Evolutionary conservation across 257 asterid genomes (phyloP), one percentile per base, ranked within the genome.

Genomic region (Parsonsia alboflavescens): DNA sequence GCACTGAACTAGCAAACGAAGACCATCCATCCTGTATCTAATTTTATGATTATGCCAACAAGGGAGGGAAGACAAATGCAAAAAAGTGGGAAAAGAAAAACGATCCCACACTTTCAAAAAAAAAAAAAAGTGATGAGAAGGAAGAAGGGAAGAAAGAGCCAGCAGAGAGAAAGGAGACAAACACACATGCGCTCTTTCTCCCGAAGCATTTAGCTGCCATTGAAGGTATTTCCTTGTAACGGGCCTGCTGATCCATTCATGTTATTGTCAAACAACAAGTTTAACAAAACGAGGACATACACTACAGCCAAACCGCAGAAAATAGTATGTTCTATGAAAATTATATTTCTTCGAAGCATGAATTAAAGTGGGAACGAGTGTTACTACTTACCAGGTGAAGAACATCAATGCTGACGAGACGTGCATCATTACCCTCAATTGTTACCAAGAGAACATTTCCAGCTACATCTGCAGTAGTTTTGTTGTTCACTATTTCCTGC

Each of bases 401-500:
- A 77, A 95, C 96, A 88, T 95, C 99, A 75, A 95, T 95, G 91
- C 99, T 95, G 79, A 95, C 99, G 76, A 87, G 91, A 39, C 99
- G 99, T 28, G 99, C 96, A 78, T 95, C 99, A 78, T 86, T 78
- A 82, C 99, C 99, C 85, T 95, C 99, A 76, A 95, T 91, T 59
- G 99, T 92, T 73, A 92, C 98, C 87, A 92, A 85, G 58, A 95
- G 90, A 42, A 95, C 99, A 82, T 92, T 95, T 72, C 99, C 99
- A 81, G 99, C 98, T 80, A 89, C 98, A 85, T 95, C 98, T 57
- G 98, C 99, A 71, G 95, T 89, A 66, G 99, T 95, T 88, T 89
- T 95, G 89, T 92, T 95, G 99, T 95, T 92, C 92, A 92, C 98
- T 82, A 95, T 95, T 83, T 95, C 99, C 86, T 91, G 97, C 84